Evolutionary conservation across 257 asterid genomes (phyloP).

Genomic region (Przewalskia tangutica): DNA sequence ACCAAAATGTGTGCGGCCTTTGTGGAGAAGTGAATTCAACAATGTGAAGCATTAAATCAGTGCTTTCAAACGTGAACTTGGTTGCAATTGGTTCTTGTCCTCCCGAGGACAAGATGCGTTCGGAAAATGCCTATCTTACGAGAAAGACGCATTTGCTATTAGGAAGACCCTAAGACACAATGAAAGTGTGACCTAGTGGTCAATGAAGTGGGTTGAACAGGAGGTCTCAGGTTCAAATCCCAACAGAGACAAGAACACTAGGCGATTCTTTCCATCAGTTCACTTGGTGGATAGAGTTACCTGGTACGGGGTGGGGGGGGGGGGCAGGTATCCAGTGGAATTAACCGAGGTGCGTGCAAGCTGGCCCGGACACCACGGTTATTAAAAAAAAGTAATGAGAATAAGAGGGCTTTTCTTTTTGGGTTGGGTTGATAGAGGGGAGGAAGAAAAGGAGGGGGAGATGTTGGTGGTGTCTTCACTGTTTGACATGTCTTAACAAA

Average conservation of each 20-base stretch:
- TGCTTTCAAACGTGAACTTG: background rate
- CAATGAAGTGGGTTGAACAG: too few species aligned
- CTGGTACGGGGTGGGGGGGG: too few species aligned
- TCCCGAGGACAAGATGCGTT: background rate
- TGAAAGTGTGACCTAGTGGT: too few species aligned
- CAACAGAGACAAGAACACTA: too few species aligned
- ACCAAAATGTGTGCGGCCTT: background rate
- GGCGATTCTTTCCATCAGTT: too few species aligned
- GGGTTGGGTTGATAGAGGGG: background rate
- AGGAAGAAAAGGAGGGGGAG: background rate
- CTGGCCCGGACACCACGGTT: too few species aligned
- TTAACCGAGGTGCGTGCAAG: too few species aligned
- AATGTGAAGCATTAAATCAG: background rate
- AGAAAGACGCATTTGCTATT: background rate
- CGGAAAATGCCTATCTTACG: background rate
- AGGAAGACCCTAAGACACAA: background rate
- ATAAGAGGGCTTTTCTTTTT: background rate
- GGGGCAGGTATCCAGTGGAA: too few species aligned
- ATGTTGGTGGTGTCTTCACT: background rate
- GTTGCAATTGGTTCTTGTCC: background rate
- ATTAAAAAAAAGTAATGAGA: background rate
- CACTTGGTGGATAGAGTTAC: too few species aligned
- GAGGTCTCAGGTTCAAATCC: too few species aligned
- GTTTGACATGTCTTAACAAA: background rate
- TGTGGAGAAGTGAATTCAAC: background rate